phyloP scores from a whole-genome alignment of 2,329 filamentous ascomycete genomes.

The Elsinoe arachidis region DNA sequence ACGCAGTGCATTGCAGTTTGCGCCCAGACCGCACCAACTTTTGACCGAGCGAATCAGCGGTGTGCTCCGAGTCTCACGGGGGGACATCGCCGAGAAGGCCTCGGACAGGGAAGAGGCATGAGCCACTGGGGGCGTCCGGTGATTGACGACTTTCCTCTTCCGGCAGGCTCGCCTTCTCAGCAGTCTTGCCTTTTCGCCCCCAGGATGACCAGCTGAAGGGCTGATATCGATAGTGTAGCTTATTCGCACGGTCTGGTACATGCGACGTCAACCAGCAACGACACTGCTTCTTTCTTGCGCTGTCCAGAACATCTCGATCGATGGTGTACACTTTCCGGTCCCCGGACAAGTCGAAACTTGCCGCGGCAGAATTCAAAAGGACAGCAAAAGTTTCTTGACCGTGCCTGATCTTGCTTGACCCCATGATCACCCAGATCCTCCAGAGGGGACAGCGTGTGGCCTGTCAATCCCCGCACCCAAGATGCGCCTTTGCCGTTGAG shows the following conservation, averaged over 20 bases:
- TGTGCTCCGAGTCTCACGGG: neutral
- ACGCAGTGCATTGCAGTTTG: neutral
- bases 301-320: neutral
- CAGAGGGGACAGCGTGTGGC: neutral
- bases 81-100: conserved; percentile 1
- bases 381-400: neutral
- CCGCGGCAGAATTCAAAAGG: neutral
- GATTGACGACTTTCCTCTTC: conserved; percentile 4
- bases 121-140: neutral
- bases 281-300: neutral
- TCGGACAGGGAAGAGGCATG: neutral
- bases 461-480: conserved; percentile 12
- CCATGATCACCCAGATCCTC: conserved; percentile 9
- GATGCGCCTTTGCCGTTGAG: conserved; percentile 1
- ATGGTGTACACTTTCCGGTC: neutral
- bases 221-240: neutral
- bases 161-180: neutral
- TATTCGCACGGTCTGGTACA: neutral
- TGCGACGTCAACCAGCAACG: neutral
- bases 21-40: conserved; percentile 9
- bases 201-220: neutral
- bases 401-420: conserved; percentile 8
- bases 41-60: conserved; percentile 3
- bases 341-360: neutral
- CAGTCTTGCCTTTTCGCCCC: conserved; percentile 2